Percentiles rank a stretch among this genome's conserved stretches.
These are phyloP conservation scores for Saposhnikovia divaricata DNA, from an alignment of 129 eudicot genomes.

Conservation along the genomic window DNA sequence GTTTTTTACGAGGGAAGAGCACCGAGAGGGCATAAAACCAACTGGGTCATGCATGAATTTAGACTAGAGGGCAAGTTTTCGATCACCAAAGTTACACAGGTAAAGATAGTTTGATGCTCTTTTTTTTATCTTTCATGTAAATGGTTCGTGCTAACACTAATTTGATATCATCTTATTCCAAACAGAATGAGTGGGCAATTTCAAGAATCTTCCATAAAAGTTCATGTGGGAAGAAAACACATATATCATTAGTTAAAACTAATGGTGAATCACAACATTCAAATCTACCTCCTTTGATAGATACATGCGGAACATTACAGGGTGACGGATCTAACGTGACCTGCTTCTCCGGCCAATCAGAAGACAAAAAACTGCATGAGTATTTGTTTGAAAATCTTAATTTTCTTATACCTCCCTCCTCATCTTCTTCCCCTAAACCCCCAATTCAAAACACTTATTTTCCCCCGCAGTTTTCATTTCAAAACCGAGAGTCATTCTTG, in stretches of 20 bases:
- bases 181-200: slow-evolving; percentile 82
- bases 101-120: slow-evolving; percentile 13
- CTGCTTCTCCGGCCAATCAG: slow-evolving; percentile 68
- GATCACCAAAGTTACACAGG: slow-evolving; percentile 31
- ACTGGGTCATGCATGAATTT: slow-evolving; percentile 90
- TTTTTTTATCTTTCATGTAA: slow-evolving; percentile 1
- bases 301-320: slow-evolving; percentile 28
- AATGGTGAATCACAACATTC: slow-evolving; percentile 10
- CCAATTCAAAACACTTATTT: slow-evolving; percentile 15
- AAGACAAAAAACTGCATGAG: slow-evolving; percentile 36
- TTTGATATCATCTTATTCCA: slow-evolving; percentile 4
- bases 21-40: slow-evolving; percentile 65
- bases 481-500: slow-evolving; percentile 33
- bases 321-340: slow-evolving; percentile 54
- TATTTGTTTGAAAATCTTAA: slow-evolving; percentile 23
- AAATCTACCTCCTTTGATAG: slow-evolving; percentile 59
- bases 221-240: slow-evolving; percentile 51
- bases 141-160: background rate
- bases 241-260: slow-evolving; percentile 29
- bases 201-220: slow-evolving; percentile 70
- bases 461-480: slow-evolving; percentile 26
- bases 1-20: slow-evolving; percentile 75
- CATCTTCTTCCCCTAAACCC: background rate
- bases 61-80: slow-evolving; percentile 50
- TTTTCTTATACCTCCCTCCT: slow-evolving; percentile 1